Evolutionary conservation across 139 green algal species (phyloP).

Genomic region (Chlamydomonas urium): DNA sequence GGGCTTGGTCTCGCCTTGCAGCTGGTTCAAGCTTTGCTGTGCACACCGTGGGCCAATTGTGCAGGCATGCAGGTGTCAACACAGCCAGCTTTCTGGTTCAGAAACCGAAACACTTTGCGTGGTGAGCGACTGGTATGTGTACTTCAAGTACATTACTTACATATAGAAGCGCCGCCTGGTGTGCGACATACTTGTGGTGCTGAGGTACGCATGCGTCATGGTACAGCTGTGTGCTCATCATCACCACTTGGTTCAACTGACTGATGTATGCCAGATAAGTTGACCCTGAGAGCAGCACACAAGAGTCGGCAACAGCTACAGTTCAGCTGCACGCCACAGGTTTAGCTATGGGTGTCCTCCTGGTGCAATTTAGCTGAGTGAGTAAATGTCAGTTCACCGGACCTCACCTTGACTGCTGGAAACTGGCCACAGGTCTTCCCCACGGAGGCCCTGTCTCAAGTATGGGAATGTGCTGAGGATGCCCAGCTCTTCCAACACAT

Average conservation of each 20-base stretch:
- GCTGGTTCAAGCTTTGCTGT: constrained; percentile 62
- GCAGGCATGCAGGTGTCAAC: too few relatives aligned
- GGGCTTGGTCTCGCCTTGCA: constrained; percentile 58
- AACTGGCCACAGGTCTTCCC: constrained; percentile 24
- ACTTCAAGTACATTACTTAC: too few relatives aligned
- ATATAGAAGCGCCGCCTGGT: constrained; percentile 62
- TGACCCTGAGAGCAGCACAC: constrained; percentile 26
- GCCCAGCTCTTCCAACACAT: constrained; percentile 39
- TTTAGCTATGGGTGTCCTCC: neutral
- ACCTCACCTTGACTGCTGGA: constrained; percentile 23
- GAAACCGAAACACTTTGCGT: too few relatives aligned
- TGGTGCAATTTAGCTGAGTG: neutral
- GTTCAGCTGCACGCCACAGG: neutral
- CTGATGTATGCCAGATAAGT: constrained; percentile 50
- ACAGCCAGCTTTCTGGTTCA: too few relatives aligned
- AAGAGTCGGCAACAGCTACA: neutral
- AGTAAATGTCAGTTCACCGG: neutral
- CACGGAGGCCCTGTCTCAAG: constrained; percentile 34
- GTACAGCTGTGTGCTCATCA: constrained; percentile 64
- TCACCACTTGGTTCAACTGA: constrained; percentile 56
- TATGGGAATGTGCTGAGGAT: constrained; percentile 48
- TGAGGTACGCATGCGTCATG: constrained; percentile 50
- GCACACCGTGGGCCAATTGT: neutral
- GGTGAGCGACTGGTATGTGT: too few relatives aligned
- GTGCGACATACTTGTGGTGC: constrained; percentile 62